Evolutionary conservation across 1,139 yeast genomes (phyloP).

Genomic region (Suhomyces terraborum): DNA sequence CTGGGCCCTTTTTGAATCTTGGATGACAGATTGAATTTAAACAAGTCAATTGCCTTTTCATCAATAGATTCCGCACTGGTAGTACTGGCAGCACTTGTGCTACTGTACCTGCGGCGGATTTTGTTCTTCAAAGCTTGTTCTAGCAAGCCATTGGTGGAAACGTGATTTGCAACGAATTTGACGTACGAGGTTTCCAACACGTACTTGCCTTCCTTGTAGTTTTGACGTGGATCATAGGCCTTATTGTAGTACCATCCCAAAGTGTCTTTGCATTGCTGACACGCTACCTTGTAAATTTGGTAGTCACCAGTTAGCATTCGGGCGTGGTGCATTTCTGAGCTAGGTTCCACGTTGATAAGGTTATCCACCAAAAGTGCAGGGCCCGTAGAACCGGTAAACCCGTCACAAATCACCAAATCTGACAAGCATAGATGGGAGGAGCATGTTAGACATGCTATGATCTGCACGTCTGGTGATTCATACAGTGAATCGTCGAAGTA

Average conservation of each 20-base stretch:
- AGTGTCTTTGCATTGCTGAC: constrained; percentile 62
- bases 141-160: constrained; percentile 23
- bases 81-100: constrained; percentile 16
- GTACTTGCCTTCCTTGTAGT: constrained; percentile 76
- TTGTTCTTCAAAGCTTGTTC: constrained; percentile 34
- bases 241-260: constrained; percentile 81
- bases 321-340: constrained; percentile 36
- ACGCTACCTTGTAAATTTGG: constrained; percentile 60
- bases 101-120: constrained; percentile 26
- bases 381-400: constrained; percentile 54
- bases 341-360: constrained; percentile 45
- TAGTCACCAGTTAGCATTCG: constrained; percentile 74
- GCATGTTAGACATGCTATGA: constrained; percentile 54
- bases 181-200: constrained; percentile 59
- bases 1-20: constrained; percentile 4
- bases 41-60: constrained; percentile 11
- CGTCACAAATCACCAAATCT: constrained; percentile 48
- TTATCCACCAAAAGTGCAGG: constrained; percentile 54
- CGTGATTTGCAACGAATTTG: constrained; percentile 19
- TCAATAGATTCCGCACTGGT: constrained; percentile 15
- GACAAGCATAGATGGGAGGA: constrained; percentile 55
- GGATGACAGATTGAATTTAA: constrained; percentile 9
- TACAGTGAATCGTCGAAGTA: constrained; percentile 39
- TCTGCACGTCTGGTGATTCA: constrained; percentile 39
- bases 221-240: constrained; percentile 55